phyloP scores from a whole-genome alignment of 371 early-diverging fungal species.

The Mucor saturninus region DNA sequence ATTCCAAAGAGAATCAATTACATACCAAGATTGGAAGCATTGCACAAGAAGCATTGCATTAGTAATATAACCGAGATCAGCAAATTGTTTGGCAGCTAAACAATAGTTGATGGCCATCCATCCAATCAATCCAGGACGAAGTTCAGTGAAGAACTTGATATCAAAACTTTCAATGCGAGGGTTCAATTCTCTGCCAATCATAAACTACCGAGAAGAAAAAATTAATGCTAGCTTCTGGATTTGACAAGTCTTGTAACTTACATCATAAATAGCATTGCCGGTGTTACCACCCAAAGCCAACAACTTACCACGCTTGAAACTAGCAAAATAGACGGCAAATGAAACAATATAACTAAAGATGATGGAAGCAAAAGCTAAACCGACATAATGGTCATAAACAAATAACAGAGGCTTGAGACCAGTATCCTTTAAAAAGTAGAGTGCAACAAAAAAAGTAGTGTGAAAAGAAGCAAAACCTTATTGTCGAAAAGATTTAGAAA shows the following conservation, averaged over 20 bases:
- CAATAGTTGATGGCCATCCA: constrained; percentile 81
- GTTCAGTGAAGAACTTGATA: constrained; percentile 92
- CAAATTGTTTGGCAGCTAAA: constrained; percentile 81
- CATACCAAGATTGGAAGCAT: constrained; percentile 81
- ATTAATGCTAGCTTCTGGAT: neutral
- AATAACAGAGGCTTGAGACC: constrained; percentile 60
- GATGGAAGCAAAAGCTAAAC: constrained; percentile 72
- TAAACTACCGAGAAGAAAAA: constrained; percentile 51
- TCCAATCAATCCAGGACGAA: constrained; percentile 90
- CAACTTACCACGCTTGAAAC: constrained; percentile 71
- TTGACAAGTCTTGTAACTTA: constrained; percentile 28
- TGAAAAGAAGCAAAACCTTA: constrained; percentile 55
- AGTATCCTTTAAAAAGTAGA: constrained; percentile 33
- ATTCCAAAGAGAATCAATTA: constrained; percentile 85
- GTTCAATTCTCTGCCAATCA: constrained; percentile 87
- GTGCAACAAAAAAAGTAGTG: constrained; percentile 59
- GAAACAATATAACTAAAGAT: constrained; percentile 71
- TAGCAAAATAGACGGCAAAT: constrained; percentile 73
- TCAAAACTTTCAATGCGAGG: constrained; percentile 88
- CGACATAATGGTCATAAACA: constrained; percentile 78
- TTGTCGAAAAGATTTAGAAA: neutral
- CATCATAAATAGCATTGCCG: constrained; percentile 86
- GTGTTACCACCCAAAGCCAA: constrained; percentile 90
- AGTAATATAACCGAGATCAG: constrained; percentile 67
- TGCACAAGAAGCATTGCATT: constrained; percentile 79